A percentile compares a stretch with the other conserved stretches of the same genome.
phyloP scores from a whole-genome alignment of 805 yeast species.

The Candida qinlingensis region DNA sequence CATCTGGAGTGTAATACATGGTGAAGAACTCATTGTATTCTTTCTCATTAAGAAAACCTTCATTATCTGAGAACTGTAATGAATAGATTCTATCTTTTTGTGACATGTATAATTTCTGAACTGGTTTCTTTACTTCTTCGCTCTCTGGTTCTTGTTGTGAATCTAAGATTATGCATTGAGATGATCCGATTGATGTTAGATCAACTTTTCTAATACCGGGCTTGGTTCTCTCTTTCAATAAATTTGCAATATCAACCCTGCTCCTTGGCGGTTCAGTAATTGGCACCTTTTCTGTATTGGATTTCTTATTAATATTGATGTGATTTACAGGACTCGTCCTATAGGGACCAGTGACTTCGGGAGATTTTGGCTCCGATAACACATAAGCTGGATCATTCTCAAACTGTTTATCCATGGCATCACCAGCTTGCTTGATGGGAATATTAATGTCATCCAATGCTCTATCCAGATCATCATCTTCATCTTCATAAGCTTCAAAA shows the following conservation, averaged over 20 bases:
- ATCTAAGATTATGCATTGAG: conserved; percentile 8
- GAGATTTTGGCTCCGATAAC: background rate
- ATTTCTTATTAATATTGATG: too few species aligned
- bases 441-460: background rate
- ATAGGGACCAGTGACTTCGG: too few species aligned
- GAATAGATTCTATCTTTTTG: conserved; percentile 11
- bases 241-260: conserved; percentile 15
- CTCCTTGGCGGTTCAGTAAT: background rate
- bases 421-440: conserved; percentile 6
- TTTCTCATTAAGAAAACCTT: conserved; percentile 17
- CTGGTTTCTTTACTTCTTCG: background rate
- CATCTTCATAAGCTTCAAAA: conserved; percentile 11
- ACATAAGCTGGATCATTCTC: conserved; percentile 9
- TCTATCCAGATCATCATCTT: background rate
- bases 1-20: conserved; percentile 7
- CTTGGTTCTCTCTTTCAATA: conserved; percentile 12
- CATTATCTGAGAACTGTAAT: conserved; percentile 5
- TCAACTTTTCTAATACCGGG: conserved; percentile 5
- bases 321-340: background rate
- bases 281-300: background rate
- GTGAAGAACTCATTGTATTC: conserved; percentile 18
- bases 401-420: conserved; percentile 16
- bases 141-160: background rate
- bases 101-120: conserved; percentile 5
- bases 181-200: conserved; percentile 6